Evolutionary conservation across 2,329 filamentous ascomycete genomes (phyloP), one percentile per base, ranked within the genome.

Genomic region (Cladorrhinum sp.): DNA sequence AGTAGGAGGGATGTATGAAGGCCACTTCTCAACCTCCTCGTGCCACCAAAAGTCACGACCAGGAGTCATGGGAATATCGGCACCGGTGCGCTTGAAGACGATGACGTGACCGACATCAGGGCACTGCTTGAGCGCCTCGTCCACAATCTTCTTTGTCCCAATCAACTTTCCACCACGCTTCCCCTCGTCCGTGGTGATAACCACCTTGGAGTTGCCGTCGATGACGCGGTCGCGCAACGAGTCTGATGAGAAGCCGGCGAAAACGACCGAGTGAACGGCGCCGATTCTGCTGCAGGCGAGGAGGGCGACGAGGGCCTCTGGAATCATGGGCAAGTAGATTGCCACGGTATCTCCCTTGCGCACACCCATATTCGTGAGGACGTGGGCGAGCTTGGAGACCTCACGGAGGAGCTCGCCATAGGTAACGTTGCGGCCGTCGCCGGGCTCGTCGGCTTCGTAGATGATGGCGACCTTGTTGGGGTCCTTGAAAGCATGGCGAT

Each of bases 281-380:
- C 95, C 95, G 69, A 99, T 96, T 73, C 95, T 91, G 39, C 88
- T 80, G 76, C 93, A 96, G 63, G 95, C 95, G 60, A 99, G 82
- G 76, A 99, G 91, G 58, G 95, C 89, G 71, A 99, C 82, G 61
- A 99, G 71, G 6, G 95, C 95, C 77, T 99, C 94, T 59, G 95
- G 95, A 76, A 99, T 96, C 95, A 99, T 99, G 75, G 95, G 95
- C 66, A 99, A 80, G 81, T 99, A 99, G 67, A 99, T 90, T 65
- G 92, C 95, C 60, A 99, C 93, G 3, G 93, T 96, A 77, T 99
- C 95, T 59, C 95, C 95, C 82, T 97, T 98, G 80, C 89, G 87
- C 63, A 99, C 94, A 65, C 95, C 95, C 86, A 96, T 95, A 79
- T 94, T 86, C 82, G 93, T 96, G 69, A 99, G 84, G 23, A 90